A percentile compares a stretch with the other conserved stretches of the same genome.
Conservation (phyloP, 2,329 filamentous ascomycete species). For the Scopulariopsis brevicaulis region DNA sequence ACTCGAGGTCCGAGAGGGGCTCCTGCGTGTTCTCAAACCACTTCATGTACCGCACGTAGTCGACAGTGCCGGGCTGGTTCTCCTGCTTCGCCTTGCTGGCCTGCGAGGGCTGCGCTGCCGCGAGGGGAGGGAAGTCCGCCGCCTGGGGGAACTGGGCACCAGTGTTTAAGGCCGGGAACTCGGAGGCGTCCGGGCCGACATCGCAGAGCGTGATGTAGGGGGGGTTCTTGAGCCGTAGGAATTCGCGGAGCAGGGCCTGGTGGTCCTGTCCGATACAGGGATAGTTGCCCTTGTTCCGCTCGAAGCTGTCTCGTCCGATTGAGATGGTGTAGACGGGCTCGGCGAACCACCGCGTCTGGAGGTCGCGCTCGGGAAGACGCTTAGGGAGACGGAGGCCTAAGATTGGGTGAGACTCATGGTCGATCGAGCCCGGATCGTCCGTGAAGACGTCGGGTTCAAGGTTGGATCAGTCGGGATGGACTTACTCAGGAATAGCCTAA, state of each 20-base stretch:
- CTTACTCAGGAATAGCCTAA: slow-evolving; percentile 76
- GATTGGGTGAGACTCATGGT: neutral
- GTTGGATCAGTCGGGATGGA: neutral
- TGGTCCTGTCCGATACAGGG: slow-evolving; percentile 51
- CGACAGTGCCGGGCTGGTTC: slow-evolving; percentile 13
- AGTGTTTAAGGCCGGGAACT: slow-evolving; percentile 8
- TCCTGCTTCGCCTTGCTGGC: slow-evolving; percentile 14
- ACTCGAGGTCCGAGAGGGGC: slow-evolving; percentile 39
- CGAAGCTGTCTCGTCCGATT: slow-evolving; percentile 41
- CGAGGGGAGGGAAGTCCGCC: slow-evolving; percentile 54
- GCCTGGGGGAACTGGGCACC: neutral
- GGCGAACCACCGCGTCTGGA: slow-evolving; percentile 58
- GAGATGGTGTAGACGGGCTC: slow-evolving; percentile 55
- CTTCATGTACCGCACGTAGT: slow-evolving; percentile 67
- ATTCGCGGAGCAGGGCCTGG: slow-evolving; percentile 47
- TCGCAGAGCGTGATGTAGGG: slow-evolving; percentile 56
- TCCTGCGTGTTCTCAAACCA: slow-evolving; percentile 78
- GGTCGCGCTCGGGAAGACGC: slow-evolving; percentile 43
- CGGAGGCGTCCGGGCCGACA: slow-evolving; percentile 35
- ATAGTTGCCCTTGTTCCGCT: slow-evolving; percentile 47
- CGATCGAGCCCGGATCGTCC: neutral
- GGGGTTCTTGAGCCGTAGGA: slow-evolving; percentile 51
- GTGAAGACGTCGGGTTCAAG: neutral
- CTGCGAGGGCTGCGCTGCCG: slow-evolving; percentile 41
- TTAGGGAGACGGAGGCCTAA: slow-evolving; percentile 32